These are phyloP conservation scores for Penicillium chermesinum DNA, from an alignment of 495 filamentous ascomycete species.

Conservation along the genomic window DNA sequence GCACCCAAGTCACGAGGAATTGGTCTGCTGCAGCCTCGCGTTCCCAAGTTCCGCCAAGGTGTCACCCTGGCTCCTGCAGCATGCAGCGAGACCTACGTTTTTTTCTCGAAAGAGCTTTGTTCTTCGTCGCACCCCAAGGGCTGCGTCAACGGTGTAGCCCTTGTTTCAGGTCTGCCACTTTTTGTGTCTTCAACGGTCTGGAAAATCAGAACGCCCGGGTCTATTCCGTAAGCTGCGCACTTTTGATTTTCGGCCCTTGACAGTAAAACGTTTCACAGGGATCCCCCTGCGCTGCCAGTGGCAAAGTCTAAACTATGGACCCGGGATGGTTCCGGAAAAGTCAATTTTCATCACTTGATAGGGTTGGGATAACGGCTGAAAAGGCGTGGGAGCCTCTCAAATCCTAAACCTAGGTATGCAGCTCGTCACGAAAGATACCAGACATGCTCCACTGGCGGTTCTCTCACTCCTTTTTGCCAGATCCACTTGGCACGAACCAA, in stretches of 20 bases:
- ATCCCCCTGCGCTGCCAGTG: background rate
- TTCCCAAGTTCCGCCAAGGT: background rate
- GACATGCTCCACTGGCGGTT: too few species aligned
- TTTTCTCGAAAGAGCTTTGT: background rate
- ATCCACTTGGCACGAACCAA: background rate
- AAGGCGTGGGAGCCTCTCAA: background rate
- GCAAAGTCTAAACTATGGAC: slow-evolving; percentile 16
- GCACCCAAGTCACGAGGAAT: slow-evolving; percentile 24
- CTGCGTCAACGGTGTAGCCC: background rate
- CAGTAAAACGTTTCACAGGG: slow-evolving; percentile 16
- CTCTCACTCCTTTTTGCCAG: too few species aligned
- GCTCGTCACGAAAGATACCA: background rate
- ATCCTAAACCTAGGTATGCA: background rate
- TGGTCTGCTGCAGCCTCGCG: slow-evolving; percentile 2
- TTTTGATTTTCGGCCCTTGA: slow-evolving; percentile 1
- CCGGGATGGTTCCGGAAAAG: slow-evolving; percentile 4
- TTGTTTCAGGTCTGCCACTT: background rate
- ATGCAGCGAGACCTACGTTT: background rate
- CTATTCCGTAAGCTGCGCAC: background rate
- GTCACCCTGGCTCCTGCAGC: background rate
- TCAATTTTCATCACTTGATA: slow-evolving; percentile 7
- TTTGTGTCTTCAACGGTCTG: background rate
- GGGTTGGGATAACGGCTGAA: background rate
- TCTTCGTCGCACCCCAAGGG: background rate
- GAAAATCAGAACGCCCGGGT: background rate